Base-by-base conservation (phyloP, 305 asterid genomes). In the Fraxinus ornus region DNA sequence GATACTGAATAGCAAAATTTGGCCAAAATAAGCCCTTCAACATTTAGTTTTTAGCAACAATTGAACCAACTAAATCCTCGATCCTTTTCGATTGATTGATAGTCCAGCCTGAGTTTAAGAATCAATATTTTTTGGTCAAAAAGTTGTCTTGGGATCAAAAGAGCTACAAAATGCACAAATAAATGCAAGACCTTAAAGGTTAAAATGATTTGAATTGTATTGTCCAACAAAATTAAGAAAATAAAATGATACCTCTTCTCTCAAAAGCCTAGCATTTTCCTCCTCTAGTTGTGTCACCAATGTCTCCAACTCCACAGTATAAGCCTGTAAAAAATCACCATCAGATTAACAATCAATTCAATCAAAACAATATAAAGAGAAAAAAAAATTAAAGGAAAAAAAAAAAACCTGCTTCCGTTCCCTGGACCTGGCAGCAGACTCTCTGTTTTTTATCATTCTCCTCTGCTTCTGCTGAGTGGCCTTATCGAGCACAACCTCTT, bases 401-500 rank as follows among this genome's bases (percentile, higher is more conserved):
- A 86, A 41, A 6, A 52, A 22, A 73, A 95, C 99, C 99, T 95
- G 99, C 85, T 95, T 95, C 78, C 99, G 90, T 84, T 95, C 99
- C 75, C 99, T 88, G 36, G 99, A 95, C 92, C 98, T 88, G 32
- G 99, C 99, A 28, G 99, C 99, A 79, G 97, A 94, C 79, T 95
- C 99, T 83, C 99, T 89, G 88, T 95, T 95, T 86, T 95, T 95
- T 76, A 95, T 94, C 99, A 95, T 95, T 75, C 98, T 88, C 86
- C 96, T 90, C 91, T 95, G 99, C 89, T 94, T 95, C 90, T 95
- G 99, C 89, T 94, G 99, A 9, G 99, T 90, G 30, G 99, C 98
- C 85, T 91, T 94, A 81, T 95, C 99, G 5, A 93, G 87, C 57
- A 93, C 92, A 86, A 79, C 84, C 30, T 95, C 99, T 83, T 93